These are phyloP conservation scores for Yarrowia hollandica DNA, from an alignment of 805 yeast species.

Conservation along the genomic window DNA sequence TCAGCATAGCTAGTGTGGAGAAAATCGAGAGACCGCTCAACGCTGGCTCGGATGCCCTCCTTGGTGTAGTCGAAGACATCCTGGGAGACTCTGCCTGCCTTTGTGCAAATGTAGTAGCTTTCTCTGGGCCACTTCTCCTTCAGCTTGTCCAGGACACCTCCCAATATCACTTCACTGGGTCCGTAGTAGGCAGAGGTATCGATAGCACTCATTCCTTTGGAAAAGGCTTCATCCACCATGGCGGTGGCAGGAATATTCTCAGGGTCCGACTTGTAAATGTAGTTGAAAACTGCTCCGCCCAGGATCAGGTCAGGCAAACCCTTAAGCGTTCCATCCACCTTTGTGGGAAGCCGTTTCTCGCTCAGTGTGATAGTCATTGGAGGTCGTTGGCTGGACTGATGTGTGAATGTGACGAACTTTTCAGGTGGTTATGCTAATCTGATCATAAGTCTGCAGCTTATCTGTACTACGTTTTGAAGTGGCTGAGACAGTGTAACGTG, in stretches of 20 bases:
- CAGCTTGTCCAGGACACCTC: constrained; percentile 55
- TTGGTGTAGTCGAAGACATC: constrained; percentile 76
- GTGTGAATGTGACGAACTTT: not conserved
- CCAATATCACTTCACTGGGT: constrained; percentile 74
- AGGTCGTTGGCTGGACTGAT: not conserved
- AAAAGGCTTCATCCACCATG: constrained; percentile 60
- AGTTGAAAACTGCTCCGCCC: constrained; percentile 89
- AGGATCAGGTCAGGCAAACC: constrained; percentile 53
- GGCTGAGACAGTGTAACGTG: constrained; percentile 10
- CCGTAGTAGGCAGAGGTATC: constrained; percentile 96
- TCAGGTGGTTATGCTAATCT: not conserved
- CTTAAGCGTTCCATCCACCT: constrained; percentile 33
- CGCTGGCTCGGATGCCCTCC: constrained; percentile 58
- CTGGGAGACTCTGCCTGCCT: constrained; percentile 73
- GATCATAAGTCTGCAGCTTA: constrained; percentile 20
- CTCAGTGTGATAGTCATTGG: constrained; percentile 15
- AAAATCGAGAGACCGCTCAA: constrained; percentile 64
- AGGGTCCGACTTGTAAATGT: constrained; percentile 75
- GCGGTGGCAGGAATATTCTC: constrained; percentile 55
- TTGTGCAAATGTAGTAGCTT: constrained; percentile 70
- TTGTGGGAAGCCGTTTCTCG: constrained; percentile 21
- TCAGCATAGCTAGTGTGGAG: constrained; percentile 71
- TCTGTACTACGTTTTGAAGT: not conserved
- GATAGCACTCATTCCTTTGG: constrained; percentile 68
- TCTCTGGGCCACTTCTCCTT: constrained; percentile 54